These are phyloP conservation scores for Eucalyptus coolabah DNA, from an alignment of 345 rosid genomes.

Conservation along the genomic window DNA sequence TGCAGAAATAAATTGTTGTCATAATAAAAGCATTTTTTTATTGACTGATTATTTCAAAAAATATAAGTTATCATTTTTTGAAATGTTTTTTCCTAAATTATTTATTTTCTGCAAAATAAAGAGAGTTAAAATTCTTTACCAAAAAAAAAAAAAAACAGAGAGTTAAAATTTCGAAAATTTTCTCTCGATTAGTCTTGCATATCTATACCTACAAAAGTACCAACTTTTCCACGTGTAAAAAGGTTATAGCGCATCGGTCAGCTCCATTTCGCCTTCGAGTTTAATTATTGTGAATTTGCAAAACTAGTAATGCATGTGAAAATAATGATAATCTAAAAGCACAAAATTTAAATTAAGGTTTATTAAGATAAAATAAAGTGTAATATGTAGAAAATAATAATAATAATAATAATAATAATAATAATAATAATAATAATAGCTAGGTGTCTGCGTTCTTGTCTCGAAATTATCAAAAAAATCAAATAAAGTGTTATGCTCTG, in stretches of 20 bases:
- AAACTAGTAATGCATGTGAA: not conserved
- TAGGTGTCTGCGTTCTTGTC: not conserved
- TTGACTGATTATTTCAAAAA: not conserved
- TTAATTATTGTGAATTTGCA: not conserved
- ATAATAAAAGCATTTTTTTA: not conserved
- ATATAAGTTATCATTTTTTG: not conserved
- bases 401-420: not conserved
- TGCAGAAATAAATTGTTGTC: not conserved
- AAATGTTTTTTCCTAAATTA: not conserved
- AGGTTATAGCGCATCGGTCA: not conserved
- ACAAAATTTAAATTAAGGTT: not conserved
- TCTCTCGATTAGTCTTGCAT: not conserved
- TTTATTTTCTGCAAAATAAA: not conserved
- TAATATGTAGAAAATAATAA: fast-evolving
- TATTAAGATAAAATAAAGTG: not conserved
- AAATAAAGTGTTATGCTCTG: not conserved
- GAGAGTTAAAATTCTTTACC: not conserved
- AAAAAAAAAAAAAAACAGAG: too few relatives aligned
- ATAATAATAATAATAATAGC: not conserved
- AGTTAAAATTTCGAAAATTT: not conserved
- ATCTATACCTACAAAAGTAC: not conserved
- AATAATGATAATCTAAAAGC: not conserved
- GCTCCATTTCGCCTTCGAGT: not conserved
- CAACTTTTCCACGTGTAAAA: not conserved
- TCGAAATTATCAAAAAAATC: not conserved